Conservation (phyloP, 106 monocot genomes). For the Chionographis japonica region DNA sequence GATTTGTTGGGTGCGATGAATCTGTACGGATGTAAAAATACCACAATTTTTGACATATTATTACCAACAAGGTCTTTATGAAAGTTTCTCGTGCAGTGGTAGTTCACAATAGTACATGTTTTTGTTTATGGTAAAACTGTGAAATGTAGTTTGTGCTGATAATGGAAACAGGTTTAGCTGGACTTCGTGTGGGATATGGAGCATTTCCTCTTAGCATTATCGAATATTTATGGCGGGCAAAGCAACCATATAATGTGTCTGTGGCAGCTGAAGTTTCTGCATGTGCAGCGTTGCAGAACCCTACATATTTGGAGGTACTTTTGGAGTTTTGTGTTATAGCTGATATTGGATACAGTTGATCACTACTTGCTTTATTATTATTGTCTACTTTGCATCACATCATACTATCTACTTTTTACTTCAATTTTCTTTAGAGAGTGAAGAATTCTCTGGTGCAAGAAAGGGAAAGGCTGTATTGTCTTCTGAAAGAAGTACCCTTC, state of each 20-base stretch:
- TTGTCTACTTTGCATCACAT: background rate
- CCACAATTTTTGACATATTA: no score
- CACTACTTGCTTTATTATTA: background rate
- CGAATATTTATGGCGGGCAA: slow-evolving; percentile 92
- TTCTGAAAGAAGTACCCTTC: slow-evolving; percentile 73
- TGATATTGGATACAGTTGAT: background rate
- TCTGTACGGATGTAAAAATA: no score
- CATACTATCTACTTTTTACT: background rate
- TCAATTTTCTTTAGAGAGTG: slow-evolving; percentile 52
- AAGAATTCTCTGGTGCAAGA: slow-evolving; percentile 88
- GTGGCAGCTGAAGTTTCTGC: slow-evolving; percentile 96
- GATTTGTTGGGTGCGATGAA: no score
- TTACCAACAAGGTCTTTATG: no score
- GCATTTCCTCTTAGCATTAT: slow-evolving; percentile 98
- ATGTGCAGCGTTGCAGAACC: slow-evolving; percentile 80
- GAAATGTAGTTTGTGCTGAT: background rate
- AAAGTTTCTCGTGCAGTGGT: no score
- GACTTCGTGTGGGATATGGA: slow-evolving; percentile 98
- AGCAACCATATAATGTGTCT: slow-evolving; percentile 99
- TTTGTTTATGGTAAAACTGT: no score
- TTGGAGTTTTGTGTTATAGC: background rate
- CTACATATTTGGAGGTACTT: slow-evolving; percentile 78
- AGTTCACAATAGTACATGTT: no score
- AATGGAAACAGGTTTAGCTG: slow-evolving; percentile 73
- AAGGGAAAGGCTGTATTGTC: slow-evolving; percentile 70